phyloP scores from a whole-genome alignment of 163 green algal species.

The Botryococcus braunii region DNA sequence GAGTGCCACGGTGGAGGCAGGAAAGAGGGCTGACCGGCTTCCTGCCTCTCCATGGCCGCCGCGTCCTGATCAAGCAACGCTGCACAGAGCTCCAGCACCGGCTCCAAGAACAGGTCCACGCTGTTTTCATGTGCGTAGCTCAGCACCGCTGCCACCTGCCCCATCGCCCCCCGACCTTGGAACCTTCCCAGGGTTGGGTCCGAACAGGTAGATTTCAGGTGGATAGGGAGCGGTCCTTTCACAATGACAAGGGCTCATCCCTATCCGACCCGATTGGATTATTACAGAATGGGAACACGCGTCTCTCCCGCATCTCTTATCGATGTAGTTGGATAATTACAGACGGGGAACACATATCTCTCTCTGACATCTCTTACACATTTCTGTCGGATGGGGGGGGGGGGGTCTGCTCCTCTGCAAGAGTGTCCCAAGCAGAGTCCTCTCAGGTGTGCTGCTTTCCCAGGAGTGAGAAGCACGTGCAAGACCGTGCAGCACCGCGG shows the following conservation, averaged over 20 bases:
- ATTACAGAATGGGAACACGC: background rate
- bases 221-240: background rate
- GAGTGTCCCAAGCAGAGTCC: too few relatives aligned
- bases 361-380: too few relatives aligned
- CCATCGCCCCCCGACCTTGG: background rate
- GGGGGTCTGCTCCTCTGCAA: too few relatives aligned
- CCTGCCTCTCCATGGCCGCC: too few relatives aligned
- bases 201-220: background rate
- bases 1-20: too few relatives aligned
- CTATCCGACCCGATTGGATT: background rate
- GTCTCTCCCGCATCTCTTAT: background rate
- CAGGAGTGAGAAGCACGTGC: too few relatives aligned
- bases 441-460: too few relatives aligned
- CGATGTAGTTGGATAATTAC: background rate
- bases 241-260: background rate
- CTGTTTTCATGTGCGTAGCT: slow-evolving; percentile 72
- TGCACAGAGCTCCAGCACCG: slow-evolving; percentile 56
- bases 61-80: slow-evolving; percentile 23
- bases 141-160: slow-evolving; percentile 62
- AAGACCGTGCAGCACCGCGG: too few relatives aligned
- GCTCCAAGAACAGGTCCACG: slow-evolving; percentile 80
- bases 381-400: too few relatives aligned
- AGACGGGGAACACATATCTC: too few relatives aligned
- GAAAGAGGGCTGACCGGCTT: too few relatives aligned
- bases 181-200: background rate